Percentiles rank a stretch among this genome's conserved stretches.
phyloP scores from a whole-genome alignment of 1,139 yeast genomes.

The Candida buenavistaensis region DNA sequence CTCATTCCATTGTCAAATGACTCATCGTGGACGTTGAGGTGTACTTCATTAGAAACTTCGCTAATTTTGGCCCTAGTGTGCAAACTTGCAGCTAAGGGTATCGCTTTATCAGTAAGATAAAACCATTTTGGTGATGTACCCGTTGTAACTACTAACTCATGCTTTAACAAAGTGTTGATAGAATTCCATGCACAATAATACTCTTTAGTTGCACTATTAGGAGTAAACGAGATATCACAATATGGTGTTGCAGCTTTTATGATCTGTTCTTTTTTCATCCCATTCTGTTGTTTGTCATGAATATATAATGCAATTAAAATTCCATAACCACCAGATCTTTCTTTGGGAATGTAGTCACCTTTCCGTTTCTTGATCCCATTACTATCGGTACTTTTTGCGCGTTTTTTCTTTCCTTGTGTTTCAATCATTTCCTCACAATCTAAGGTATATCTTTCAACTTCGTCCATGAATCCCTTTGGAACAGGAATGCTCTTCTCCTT shows the following conservation, averaged over 20 bases:
- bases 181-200: slow-evolving; percentile 82
- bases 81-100: slow-evolving; percentile 58
- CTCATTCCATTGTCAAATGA: slow-evolving; percentile 39
- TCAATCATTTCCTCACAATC: slow-evolving; percentile 15
- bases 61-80: slow-evolving; percentile 33
- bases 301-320: slow-evolving; percentile 65
- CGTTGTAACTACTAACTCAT: slow-evolving; percentile 57
- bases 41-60: no score
- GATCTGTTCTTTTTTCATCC: slow-evolving; percentile 64
- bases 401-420: slow-evolving; percentile 24
- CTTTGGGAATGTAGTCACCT: slow-evolving; percentile 65
- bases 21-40: slow-evolving; percentile 25
- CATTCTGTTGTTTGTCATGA: slow-evolving; percentile 48
- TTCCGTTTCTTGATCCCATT: background rate
- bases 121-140: slow-evolving; percentile 63
- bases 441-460: slow-evolving; percentile 9
- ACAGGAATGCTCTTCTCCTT: slow-evolving; percentile 33
- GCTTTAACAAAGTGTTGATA: slow-evolving; percentile 59
- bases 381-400: slow-evolving; percentile 13
- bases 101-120: slow-evolving; percentile 73
- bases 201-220: slow-evolving; percentile 61
- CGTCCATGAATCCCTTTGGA: slow-evolving; percentile 36
- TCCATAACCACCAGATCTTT: slow-evolving; percentile 86
- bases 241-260: slow-evolving; percentile 56
- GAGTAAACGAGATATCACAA: slow-evolving; percentile 64